Evolutionary conservation across 2,329 filamentous ascomycete genomes (phyloP).

Genomic region (Diaporthe nobilis): DNA sequence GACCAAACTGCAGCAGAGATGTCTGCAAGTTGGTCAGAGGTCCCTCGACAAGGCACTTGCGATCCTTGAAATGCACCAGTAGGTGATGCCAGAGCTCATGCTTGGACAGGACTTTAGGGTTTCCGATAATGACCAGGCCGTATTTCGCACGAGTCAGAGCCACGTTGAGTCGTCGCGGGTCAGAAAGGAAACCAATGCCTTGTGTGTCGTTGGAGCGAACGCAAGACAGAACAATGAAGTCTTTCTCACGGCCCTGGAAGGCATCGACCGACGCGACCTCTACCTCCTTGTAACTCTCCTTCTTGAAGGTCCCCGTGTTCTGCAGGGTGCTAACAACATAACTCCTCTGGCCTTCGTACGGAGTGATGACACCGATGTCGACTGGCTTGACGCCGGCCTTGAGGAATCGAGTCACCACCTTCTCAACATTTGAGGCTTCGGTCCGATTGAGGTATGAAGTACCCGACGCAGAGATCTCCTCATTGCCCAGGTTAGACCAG

Average conservation of each 20-base stretch:
- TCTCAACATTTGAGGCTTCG: slow-evolving; percentile 97
- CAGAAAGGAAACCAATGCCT: slow-evolving; percentile 98
- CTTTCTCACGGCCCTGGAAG: slow-evolving; percentile 98
- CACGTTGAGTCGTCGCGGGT: slow-evolving; percentile 96
- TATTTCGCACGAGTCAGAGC: slow-evolving; percentile 97
- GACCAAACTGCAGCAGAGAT: slow-evolving; percentile 93
- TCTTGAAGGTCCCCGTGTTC: slow-evolving; percentile 96
- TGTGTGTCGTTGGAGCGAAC: slow-evolving; percentile 99
- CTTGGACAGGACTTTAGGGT: slow-evolving; percentile 97
- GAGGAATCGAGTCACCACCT: slow-evolving; percentile 98
- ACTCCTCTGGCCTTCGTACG: slow-evolving; percentile 97
- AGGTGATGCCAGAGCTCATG: slow-evolving; percentile 98
- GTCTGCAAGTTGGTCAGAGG: slow-evolving; percentile 96
- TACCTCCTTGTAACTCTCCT: slow-evolving; percentile 98
- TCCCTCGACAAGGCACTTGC: slow-evolving; percentile 95
- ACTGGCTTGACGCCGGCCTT: slow-evolving; percentile 95
- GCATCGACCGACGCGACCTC: slow-evolving; percentile 98
- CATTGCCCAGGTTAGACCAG: slow-evolving; percentile 97
- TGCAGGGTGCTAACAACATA: slow-evolving; percentile 99
- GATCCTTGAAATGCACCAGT: slow-evolving; percentile 95
- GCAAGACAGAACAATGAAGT: slow-evolving; percentile 98
- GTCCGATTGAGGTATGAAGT: slow-evolving; percentile 99
- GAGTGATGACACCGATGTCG: slow-evolving; percentile 97
- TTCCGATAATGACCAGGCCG: slow-evolving; percentile 94
- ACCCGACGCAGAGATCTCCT: slow-evolving; percentile 97